Percentiles rank a stretch among this genome's conserved stretches.
Evolutionary conservation across 1,284 basidiomycete genomes (phyloP).

Genomic region (Amylostereum chailletii): DNA sequence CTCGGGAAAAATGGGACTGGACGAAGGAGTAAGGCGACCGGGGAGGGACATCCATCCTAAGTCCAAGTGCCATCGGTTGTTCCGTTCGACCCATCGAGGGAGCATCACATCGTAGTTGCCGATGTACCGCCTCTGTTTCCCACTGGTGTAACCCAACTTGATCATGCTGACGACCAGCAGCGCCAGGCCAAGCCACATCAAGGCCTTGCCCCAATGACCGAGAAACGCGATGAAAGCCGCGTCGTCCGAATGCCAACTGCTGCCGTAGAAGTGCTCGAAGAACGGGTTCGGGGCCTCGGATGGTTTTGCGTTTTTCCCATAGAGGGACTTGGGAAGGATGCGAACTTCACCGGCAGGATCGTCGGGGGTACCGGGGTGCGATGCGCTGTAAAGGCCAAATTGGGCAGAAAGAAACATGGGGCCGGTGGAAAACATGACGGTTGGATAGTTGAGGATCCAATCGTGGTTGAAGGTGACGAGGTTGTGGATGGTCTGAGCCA

Average conservation of each 20-base stretch:
- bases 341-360: conserved; percentile 65
- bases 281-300: conserved; percentile 85
- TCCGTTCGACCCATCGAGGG: conserved; percentile 59
- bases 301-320: conserved; percentile 91
- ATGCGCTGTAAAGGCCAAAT: conserved; percentile 74
- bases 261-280: conserved; percentile 94
- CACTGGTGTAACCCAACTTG: conserved; percentile 41
- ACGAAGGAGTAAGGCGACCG: conserved; percentile 9
- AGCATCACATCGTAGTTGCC: conserved; percentile 70
- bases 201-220: conserved; percentile 73
- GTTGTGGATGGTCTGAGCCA: conserved; percentile 89
- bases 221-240: conserved; percentile 90
- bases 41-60: conserved; percentile 50
- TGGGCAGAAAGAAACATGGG: conserved; percentile 90
- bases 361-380: conserved; percentile 52
- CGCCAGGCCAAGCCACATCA: conserved; percentile 77
- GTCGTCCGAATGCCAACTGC: conserved; percentile 94
- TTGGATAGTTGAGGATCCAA: conserved; percentile 94
- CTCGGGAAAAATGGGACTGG: conserved; percentile 31
- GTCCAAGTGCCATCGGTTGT: conserved; percentile 66
- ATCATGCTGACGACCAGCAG: conserved; percentile 64
- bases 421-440: conserved; percentile 99
- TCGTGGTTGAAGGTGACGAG: conserved; percentile 90
- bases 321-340: conserved; percentile 87
- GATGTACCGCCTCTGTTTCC: conserved; percentile 50